Evolutionary conservation across 495 filamentous ascomycete genomes (phyloP).

Genomic region (Daldinia concentrica): DNA sequence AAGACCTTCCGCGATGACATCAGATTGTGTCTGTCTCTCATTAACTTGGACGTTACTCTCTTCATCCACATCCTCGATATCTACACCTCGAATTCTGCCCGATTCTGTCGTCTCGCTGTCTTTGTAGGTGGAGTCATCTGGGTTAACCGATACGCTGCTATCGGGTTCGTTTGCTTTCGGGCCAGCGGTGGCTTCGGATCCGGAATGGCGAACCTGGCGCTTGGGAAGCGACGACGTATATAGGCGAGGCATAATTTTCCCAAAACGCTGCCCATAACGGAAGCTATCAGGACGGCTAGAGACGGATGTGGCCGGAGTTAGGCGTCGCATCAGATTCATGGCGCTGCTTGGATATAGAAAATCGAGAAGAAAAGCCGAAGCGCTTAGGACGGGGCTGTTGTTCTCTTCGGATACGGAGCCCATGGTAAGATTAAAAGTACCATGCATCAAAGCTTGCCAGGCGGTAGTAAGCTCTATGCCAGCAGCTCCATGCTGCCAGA

Average conservation of each 20-base stretch:
- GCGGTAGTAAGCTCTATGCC: slow-evolving; percentile 64
- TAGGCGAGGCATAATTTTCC: slow-evolving; percentile 30
- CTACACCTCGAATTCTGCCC: neutral
- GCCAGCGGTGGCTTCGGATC: neutral
- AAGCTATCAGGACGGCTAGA: slow-evolving; percentile 20
- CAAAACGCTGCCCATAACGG: slow-evolving; percentile 19
- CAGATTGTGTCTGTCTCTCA: neutral
- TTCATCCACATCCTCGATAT: neutral
- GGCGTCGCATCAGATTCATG: slow-evolving; percentile 57
- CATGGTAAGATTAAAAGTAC: slow-evolving; percentile 31
- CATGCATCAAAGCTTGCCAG: slow-evolving; percentile 55
- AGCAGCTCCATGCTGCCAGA: slow-evolving; percentile 72
- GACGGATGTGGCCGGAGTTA: slow-evolving; percentile 35
- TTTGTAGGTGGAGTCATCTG: neutral
- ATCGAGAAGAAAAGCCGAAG: slow-evolving; percentile 63
- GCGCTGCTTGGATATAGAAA: slow-evolving; percentile 70
- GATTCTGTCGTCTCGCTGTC: neutral
- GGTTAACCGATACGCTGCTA: neutral
- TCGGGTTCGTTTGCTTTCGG: slow-evolving; percentile 6
- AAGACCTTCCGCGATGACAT: neutral
- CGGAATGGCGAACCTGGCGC: neutral
- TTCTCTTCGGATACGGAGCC: slow-evolving; percentile 19
- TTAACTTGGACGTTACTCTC: neutral
- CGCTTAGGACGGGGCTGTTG: slow-evolving; percentile 44
- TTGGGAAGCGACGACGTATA: slow-evolving; percentile 39